Base-by-base conservation (phyloP, 441 rosid species). In the Macaranga tanarius region DNA sequence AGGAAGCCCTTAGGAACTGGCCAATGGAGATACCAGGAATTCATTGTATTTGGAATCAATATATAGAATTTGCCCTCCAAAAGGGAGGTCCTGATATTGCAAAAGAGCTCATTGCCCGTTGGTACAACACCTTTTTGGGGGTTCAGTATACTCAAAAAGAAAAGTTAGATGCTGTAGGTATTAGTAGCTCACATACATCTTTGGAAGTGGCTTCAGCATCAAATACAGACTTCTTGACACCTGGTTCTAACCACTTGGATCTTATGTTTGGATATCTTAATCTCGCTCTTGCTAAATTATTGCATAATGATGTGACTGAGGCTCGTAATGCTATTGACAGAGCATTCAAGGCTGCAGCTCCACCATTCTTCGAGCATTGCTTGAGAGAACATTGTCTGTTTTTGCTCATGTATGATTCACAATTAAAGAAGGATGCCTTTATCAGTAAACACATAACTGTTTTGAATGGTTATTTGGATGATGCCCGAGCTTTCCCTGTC, bases 41-140 rank as follows among this genome's bases (percentile, higher is more conserved):
- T 62, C 92, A 93, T 23, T 91, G 92, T 74, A 83, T 91, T 68
- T 95, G 98, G 99, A 93, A 95, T 83, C 99, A 93, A 79, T 95
- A 88, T 74, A 88, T 89, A 52, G 95, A 90, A 83, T 79, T 48
- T 84, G 89, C 89, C 68, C 79, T 91, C 58, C 88, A 76, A 67
- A 82, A 75, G 68, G 91, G 89, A 75, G 80, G 76, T 71, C 64
- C 73, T 45, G 84, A 74, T 64, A 74, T 81, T 76, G 92, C 88
- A 54, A 90, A 83, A 80, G 87, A 86, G 63, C 84, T 91, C 54
- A 75, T 86, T 86, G 79, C 58, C 47, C 87, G 86, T 50, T 95
- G 99, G 98, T 87, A 79, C 69, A 57, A 73, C 64, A 88, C 88
- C 16, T 79, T 79, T 40, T 85, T 92, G 84, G 81, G 83, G 77